Percentiles rank a stretch among this genome's conserved stretches.
These are phyloP conservation scores for Colletotrichum abscissum DNA, from an alignment of 2,329 filamentous ascomycete species.

Conservation along the genomic window DNA sequence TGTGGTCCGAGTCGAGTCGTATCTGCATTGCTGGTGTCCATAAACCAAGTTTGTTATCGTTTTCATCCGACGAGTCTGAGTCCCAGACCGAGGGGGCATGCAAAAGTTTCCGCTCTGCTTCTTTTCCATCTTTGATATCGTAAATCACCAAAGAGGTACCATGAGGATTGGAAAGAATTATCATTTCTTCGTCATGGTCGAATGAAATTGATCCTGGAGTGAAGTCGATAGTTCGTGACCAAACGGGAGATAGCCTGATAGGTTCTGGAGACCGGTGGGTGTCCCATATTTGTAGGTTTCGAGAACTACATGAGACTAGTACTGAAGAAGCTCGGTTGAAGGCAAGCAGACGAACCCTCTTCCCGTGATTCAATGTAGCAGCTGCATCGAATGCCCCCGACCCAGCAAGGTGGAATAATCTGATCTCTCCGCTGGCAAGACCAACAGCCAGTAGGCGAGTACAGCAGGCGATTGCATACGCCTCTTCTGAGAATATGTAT, in stretches of 20 bases:
- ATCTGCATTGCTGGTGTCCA: neutral
- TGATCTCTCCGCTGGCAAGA: neutral
- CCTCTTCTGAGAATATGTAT: neutral
- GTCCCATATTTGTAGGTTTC: neutral
- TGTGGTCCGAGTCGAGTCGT: neutral
- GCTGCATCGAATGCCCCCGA: neutral
- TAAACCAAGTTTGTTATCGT: neutral
- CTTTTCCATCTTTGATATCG: neutral
- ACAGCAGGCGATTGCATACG: neutral
- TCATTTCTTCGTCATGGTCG: neutral
- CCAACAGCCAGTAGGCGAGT: neutral
- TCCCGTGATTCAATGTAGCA: neutral
- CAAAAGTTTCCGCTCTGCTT: neutral
- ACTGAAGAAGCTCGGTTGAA: neutral
- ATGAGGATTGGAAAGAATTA: neutral
- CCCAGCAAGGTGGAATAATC: neutral
- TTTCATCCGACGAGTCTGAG: neutral
- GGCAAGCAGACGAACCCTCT: neutral
- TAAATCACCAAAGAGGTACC: neutral
- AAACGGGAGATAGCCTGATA: neutral
- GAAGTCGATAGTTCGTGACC: neutral
- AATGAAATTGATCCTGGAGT: neutral
- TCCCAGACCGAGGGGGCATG: neutral
- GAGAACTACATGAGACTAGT: neutral
- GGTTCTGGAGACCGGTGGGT: neutral